Evolutionary conservation across 441 rosid species (phyloP), one percentile per base, ranked within the genome.

Genomic region (Daphne laureola): DNA sequence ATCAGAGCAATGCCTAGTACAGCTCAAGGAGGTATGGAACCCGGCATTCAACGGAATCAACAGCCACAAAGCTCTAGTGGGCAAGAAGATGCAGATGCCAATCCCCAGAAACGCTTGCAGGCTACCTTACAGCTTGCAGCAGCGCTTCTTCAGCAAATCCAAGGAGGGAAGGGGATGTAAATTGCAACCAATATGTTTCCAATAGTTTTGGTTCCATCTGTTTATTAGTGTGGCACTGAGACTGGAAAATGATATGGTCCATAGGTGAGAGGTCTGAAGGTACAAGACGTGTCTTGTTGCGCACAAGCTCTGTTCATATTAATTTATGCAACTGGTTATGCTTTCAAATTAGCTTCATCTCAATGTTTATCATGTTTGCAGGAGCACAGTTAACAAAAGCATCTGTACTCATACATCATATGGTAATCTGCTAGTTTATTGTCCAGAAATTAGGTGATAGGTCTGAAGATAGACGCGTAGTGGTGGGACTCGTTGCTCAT

Each of bases 111-210:
- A 65, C 96, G 96, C 41, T 76, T 93, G 51, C 92, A 93, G 68
- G 98, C 96, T 49, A 93, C 98, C 35, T 75, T 93, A 46, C 89
- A 89, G 68, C 81, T 93, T 14, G 97, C 98, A 43, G 98, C 96
- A 47, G 83, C 96, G 49, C 96, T 93, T 71, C 97, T 93, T 68
- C 94, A 93, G 59, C 98, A 89, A 73, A 84, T 93, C 68, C 97
- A 92, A 67, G 94, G 81, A 62, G 83, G 87, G 46, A 87, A 84
- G 73, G 83, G 85, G 48, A 76, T 74, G 35, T 90, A 64, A 74
- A 51, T 60, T 16, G 43, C 16, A 47, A n/a, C 6, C 23, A 31
- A 49, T 31, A 7, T 31, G 11, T 31, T 31, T 31, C 11, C 38
- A 31, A 5, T 21, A 21, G 25, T 21, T 31, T 31, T 31, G 38